Conservation (phyloP, 192 early-diverging fungal genomes). For the Chytriomyces confervae region DNA sequence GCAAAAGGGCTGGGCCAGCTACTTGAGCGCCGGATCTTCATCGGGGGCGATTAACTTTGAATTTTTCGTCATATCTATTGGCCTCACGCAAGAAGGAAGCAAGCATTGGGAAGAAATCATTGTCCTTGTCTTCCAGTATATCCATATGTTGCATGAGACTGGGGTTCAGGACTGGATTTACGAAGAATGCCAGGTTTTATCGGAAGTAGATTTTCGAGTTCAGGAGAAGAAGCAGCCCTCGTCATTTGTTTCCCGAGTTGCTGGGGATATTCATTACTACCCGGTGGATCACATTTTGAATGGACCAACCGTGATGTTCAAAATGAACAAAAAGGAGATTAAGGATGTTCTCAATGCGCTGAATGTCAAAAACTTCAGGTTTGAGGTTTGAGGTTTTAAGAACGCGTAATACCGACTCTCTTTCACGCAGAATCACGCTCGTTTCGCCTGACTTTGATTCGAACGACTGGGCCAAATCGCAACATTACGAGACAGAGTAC, state of each 20-base stretch:
- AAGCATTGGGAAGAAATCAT: conserved; percentile 81
- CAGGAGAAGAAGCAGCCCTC: conserved; percentile 63
- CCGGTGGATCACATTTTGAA: conserved; percentile 70
- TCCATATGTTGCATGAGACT: conserved; percentile 75
- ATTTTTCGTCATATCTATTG: conserved; percentile 83
- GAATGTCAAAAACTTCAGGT: conserved; percentile 64
- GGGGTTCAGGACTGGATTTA: conserved; percentile 82
- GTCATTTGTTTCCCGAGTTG: conserved; percentile 59
- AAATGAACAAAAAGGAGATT: conserved; percentile 71
- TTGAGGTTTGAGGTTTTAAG: neutral
- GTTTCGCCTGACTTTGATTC: conserved; percentile 49
- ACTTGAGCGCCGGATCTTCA: conserved; percentile 68
- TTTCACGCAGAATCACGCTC: conserved; percentile 35
- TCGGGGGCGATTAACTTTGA: conserved; percentile 74
- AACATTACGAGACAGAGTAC: conserved; percentile 86
- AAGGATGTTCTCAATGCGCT: conserved; percentile 67
- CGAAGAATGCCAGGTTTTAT: conserved; percentile 62
- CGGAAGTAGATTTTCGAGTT: conserved; percentile 66
- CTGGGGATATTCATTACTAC: conserved; percentile 82
- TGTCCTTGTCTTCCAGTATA: conserved; percentile 83
- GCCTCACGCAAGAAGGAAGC: conserved; percentile 83
- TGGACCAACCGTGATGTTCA: conserved; percentile 70
- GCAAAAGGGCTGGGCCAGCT: conserved; percentile 86
- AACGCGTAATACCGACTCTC: neutral
- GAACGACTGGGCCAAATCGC: conserved; percentile 60